Evolutionary conservation across 2,329 filamentous ascomycete genomes (phyloP).

Genomic region (Claviceps monticola): DNA sequence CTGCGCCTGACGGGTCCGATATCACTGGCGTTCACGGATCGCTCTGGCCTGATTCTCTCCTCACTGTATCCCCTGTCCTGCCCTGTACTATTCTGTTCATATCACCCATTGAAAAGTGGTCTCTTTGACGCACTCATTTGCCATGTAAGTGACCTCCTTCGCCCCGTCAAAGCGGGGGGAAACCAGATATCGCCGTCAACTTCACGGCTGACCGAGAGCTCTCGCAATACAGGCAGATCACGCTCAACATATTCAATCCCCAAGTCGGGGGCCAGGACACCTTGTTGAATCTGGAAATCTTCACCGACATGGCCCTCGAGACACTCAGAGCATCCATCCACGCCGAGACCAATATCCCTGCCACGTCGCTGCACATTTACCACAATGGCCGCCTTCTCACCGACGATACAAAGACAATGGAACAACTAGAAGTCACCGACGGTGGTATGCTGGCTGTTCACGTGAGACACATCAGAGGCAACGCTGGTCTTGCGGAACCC

Average conservation of each 20-base stretch:
- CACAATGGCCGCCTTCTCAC: constrained; percentile 74
- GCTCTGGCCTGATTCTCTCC: not conserved
- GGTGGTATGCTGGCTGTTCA: constrained; percentile 89
- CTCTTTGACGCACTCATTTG: not conserved
- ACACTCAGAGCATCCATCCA: constrained; percentile 81
- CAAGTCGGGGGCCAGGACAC: constrained; percentile 55
- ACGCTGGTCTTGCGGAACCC: constrained; percentile 14
- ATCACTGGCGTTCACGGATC: not conserved
- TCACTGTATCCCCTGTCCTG: not conserved
- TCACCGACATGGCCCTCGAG: constrained; percentile 67
- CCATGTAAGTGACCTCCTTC: not conserved
- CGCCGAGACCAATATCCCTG: constrained; percentile 63
- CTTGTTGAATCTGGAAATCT: constrained; percentile 70
- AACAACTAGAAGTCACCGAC: constrained; percentile 67
- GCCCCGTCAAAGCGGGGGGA: not conserved
- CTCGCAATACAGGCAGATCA: constrained; percentile 55
- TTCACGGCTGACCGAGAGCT: constrained; percentile 2
- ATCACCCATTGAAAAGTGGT: not conserved
- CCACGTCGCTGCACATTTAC: constrained; percentile 68
- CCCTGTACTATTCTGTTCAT: not conserved
- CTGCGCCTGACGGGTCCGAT: not conserved
- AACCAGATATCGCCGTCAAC: not conserved
- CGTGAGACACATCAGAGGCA: constrained; percentile 47
- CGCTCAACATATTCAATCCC: constrained; percentile 68
- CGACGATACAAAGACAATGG: constrained; percentile 67